Conservation (phyloP, 768 basidiomycete species). For the Psilocybe subaeruginosa region DNA sequence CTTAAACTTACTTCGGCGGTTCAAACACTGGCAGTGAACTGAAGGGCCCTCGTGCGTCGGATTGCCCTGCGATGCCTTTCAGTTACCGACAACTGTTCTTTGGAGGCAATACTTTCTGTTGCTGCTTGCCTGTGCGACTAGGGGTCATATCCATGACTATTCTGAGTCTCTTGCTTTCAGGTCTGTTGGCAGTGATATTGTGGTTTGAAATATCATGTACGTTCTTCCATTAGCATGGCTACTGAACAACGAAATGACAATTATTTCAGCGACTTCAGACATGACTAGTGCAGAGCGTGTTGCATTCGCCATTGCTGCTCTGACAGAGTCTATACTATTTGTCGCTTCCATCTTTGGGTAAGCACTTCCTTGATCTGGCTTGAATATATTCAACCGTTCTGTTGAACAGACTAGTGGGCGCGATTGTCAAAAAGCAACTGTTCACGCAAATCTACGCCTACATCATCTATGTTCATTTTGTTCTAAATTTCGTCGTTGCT, state of each 20-base stretch:
- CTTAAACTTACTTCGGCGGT: neutral
- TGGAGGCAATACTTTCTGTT: slow-evolving; percentile 60
- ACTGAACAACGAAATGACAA: neutral
- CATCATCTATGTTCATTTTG: slow-evolving; percentile 59
- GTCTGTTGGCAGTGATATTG: slow-evolving; percentile 51
- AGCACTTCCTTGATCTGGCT: slow-evolving; percentile 9
- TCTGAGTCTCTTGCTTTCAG: slow-evolving; percentile 57
- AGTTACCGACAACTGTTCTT: slow-evolving; percentile 49
- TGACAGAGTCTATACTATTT: slow-evolving; percentile 58
- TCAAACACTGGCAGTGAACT: neutral
- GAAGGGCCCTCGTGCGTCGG: too few relatives aligned
- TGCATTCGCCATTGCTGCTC: slow-evolving; percentile 51
- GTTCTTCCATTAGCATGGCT: slow-evolving; percentile 3
- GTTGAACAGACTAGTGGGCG: slow-evolving; percentile 57
- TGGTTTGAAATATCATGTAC: slow-evolving; percentile 68
- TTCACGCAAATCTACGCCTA: slow-evolving; percentile 61
- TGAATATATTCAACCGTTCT: neutral
- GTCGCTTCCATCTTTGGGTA: slow-evolving; percentile 61
- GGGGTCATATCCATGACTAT: slow-evolving; percentile 61
- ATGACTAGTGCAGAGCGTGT: slow-evolving; percentile 36
- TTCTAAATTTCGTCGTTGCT: slow-evolving; percentile 56
- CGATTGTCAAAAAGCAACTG: slow-evolving; percentile 60
- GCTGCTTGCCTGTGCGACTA: slow-evolving; percentile 62
- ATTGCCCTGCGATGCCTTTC: slow-evolving; percentile 36
- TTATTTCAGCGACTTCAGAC: slow-evolving; percentile 34